Base-by-base conservation (phyloP, 2,329 filamentous ascomycete genomes). In the Fusarium luffae region DNA sequence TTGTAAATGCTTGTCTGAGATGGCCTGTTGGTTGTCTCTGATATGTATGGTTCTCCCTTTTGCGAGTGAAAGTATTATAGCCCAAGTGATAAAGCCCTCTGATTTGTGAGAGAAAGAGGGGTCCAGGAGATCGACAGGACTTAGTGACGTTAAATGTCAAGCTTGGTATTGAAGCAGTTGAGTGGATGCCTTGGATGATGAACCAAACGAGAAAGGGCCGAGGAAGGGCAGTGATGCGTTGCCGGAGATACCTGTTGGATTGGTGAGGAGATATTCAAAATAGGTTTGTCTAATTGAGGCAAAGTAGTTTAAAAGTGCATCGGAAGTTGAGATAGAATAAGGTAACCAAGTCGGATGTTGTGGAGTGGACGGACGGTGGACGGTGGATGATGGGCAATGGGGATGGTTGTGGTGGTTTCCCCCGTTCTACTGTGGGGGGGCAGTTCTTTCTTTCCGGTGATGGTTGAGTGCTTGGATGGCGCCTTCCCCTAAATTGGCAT, bases 191-290 rank as follows among this genome's bases (percentile, higher is more conserved):
- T 52, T 52, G 42, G 23, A n/a, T 42, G 49, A 69, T 55, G 46
- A 67, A 71, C 68, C 54, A 58, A 67, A 71, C 68, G 63, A 62
- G 68, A 62, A 70, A 70, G 67, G 63, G 68, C 67, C 67, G 68
- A 70, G 63, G 52, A 70, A 70, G 63, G 63, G 68, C 63, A 69
- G 64, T 37, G 64, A 63, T 64, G 68, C 59, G 32, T 41, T 41
- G 37, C 68, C 63, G 47, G 68, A 55, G 34, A 49, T 65, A 25
- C 43, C 56, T 32, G 49, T 41, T 27, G 21, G 23, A 18, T 41
- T 52, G 46, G 44, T 50, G n/a, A 60, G 42, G 51, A 37, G 50
- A 56, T 59, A 57, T 44, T 50, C 63, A 49, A 47, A 55, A 37
- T 37, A n/a, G 50, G 50, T 41, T 62, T 32, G 25, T 37, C 23